Conservation (phyloP, 176 grass and related monocot genomes). For the Pharus latifolius region DNA sequence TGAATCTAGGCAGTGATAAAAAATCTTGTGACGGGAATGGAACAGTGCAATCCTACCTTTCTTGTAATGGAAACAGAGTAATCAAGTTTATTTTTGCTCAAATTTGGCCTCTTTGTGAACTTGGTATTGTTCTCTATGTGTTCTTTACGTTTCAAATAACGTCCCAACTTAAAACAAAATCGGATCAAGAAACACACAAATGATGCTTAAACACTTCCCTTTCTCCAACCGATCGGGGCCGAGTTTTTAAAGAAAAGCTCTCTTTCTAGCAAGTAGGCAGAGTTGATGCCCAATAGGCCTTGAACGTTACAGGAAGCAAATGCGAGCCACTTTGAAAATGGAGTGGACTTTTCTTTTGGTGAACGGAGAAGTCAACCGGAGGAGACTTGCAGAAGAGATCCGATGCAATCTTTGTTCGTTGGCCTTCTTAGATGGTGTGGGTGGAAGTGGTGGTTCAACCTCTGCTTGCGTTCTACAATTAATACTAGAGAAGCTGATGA, state of each 20-base stretch:
- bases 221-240: background rate
- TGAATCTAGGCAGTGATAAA: background rate
- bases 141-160: background rate
- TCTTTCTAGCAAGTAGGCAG: constrained; percentile 1
- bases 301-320: too few relatives aligned
- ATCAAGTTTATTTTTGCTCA: constrained; percentile 1
- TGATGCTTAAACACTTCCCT: background rate
- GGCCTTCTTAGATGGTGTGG: background rate
- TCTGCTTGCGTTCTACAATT: background rate
- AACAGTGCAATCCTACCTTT: background rate
- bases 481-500: background rate
- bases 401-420: background rate
- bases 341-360: background rate
- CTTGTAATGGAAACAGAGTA: background rate
- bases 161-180: background rate
- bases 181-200: background rate
- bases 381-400: background rate
- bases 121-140: background rate
- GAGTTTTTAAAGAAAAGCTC: background rate
- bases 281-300: background rate
- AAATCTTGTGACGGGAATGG: background rate
- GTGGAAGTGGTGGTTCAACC: background rate
- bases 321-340: too few relatives aligned
- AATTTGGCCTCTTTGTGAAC: background rate
- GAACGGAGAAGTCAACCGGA: background rate